Evolutionary conservation across 2,329 filamentous ascomycete species (phyloP).

Genomic region (Trichoderma atrobrunneum): DNA sequence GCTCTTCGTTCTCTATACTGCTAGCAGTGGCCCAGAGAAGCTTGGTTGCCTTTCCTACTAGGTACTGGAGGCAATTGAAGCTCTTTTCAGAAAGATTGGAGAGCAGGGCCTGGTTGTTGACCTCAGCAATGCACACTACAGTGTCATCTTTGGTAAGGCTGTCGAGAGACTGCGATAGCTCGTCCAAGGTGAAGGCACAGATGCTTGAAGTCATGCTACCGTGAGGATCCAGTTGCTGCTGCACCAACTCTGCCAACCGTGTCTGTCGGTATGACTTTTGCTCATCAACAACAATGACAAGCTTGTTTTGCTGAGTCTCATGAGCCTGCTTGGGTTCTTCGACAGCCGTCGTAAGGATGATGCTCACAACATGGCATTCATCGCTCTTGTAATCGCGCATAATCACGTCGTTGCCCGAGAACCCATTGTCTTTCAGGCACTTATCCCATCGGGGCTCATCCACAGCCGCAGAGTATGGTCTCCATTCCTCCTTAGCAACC

Average conservation of each 20-base stretch:
- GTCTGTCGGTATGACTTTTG: background rate
- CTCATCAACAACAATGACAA: slow-evolving; percentile 7
- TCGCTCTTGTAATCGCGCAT: slow-evolving; percentile 2
- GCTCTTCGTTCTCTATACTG: background rate
- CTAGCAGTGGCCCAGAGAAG: background rate
- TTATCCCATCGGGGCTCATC: background rate
- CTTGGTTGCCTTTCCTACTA: background rate
- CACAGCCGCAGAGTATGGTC: background rate
- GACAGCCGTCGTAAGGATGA: background rate
- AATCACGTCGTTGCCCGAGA: slow-evolving; percentile 5
- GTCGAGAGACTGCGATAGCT: background rate
- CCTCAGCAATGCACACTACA: background rate
- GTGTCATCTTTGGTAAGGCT: background rate
- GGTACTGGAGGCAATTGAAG: background rate
- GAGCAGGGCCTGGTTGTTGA: background rate
- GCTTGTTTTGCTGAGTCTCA: background rate
- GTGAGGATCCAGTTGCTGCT: background rate
- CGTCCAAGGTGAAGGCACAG: background rate
- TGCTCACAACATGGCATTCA: background rate
- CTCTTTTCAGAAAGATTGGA: background rate
- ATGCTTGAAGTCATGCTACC: background rate
- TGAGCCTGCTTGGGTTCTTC: background rate
- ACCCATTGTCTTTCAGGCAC: background rate
- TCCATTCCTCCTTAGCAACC: background rate
- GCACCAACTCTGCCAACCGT: background rate